phyloP scores from a whole-genome alignment of 2,329 filamentous ascomycete species.

The Metarhizium humberi region DNA sequence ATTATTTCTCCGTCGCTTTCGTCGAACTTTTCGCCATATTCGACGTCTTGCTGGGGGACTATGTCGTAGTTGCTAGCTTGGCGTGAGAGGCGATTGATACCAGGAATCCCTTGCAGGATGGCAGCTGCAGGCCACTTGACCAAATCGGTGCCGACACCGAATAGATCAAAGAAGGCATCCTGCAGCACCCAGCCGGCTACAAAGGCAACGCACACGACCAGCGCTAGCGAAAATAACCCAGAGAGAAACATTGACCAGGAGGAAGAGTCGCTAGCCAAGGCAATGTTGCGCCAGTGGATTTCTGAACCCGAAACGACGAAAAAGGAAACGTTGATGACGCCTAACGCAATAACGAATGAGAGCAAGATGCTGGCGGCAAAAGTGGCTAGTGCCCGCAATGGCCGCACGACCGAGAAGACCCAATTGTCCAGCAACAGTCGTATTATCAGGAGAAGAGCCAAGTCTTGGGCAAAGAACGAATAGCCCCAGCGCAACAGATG shows the following conservation, averaged over 20 bases:
- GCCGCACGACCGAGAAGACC: conserved; percentile 5
- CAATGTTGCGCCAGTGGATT: conserved; percentile 25
- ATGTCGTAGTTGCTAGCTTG: conserved; percentile 9
- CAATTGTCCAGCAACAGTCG: conserved; percentile 19
- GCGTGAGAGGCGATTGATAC: neutral
- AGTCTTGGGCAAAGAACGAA: conserved; percentile 24
- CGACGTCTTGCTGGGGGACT: conserved; percentile 16
- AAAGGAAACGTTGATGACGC: conserved; percentile 16
- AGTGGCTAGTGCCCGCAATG: conserved; percentile 5
- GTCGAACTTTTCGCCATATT: conserved; percentile 6
- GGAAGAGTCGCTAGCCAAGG: conserved; percentile 19
- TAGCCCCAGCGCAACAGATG: conserved; percentile 19
- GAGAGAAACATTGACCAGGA: conserved; percentile 20
- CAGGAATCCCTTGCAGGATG: conserved; percentile 4
- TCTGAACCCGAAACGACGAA: conserved; percentile 21
- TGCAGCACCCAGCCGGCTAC: conserved; percentile 17
- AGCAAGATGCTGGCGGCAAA: conserved; percentile 9
- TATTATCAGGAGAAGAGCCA: conserved; percentile 18
- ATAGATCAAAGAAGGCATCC: conserved; percentile 10
- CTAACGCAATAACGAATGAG: conserved; percentile 13
- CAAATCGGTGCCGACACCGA: conserved; percentile 15
- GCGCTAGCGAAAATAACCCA: conserved; percentile 17
- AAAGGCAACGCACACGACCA: conserved; percentile 11
- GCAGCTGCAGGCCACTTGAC: conserved; percentile 14
- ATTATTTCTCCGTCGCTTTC: conserved; percentile 5